These are phyloP conservation scores for Citrus inodora DNA, from an alignment of 345 rosid species.

Conservation along the genomic window DNA sequence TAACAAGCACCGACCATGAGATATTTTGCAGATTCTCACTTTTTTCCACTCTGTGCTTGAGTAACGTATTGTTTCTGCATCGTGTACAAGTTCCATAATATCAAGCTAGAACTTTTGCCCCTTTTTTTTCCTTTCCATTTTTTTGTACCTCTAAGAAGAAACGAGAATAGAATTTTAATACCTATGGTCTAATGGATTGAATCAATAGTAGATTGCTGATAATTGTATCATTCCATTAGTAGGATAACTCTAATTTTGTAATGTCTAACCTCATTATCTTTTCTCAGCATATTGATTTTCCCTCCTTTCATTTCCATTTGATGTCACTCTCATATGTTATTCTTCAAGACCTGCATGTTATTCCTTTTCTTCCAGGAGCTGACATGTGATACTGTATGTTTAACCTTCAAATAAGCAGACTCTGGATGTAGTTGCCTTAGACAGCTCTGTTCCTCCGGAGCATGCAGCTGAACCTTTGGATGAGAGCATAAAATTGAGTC, in stretches of 20 bases:
- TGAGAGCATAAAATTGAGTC: constrained; percentile 19
- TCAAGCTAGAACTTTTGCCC: not conserved
- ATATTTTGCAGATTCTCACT: not conserved
- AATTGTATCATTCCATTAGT: not conserved
- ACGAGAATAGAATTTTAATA: not conserved
- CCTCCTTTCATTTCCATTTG: not conserved
- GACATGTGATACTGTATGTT: not conserved
- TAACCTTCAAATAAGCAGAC: constrained; percentile 26
- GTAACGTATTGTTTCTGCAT: not conserved
- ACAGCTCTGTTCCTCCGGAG: constrained; percentile 24
- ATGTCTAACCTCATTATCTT: not conserved
- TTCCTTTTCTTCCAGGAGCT: constrained; percentile 1
- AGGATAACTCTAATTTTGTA: not conserved
- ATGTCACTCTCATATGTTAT: not conserved
- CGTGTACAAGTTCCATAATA: not conserved
- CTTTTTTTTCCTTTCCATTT: not conserved
- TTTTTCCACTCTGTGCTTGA: not conserved
- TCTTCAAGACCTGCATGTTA: not conserved
- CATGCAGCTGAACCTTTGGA: constrained; percentile 1
- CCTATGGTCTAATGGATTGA: not conserved
- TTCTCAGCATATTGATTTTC: not conserved
- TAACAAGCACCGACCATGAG: not conserved
- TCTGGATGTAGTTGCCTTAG: constrained; percentile 16
- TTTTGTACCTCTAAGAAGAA: not conserved
- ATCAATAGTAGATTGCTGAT: not conserved